These are phyloP conservation scores for Plasmodium ovale DNA, from an alignment of 169 alveolate species.

Conservation along the genomic window DNA sequence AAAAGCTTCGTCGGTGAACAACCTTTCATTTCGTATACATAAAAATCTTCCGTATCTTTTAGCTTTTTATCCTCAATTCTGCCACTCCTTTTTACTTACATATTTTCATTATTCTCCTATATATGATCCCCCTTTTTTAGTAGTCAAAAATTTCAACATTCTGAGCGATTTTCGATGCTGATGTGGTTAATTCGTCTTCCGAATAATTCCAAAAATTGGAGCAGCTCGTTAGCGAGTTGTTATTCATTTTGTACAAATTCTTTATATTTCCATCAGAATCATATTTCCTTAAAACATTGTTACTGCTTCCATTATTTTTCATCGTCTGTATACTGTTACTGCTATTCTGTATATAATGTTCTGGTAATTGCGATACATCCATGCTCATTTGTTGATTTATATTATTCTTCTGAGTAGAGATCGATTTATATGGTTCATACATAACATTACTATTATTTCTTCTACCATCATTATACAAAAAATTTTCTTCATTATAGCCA, in stretches of 20 bases:
- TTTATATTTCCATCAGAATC: slow-evolving; percentile 16
- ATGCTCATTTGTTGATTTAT: background rate
- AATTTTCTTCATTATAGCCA: slow-evolving; percentile 29
- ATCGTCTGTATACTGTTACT: background rate
- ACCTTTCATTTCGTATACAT: too few relatives aligned
- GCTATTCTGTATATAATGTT: background rate
- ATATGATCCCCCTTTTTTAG: too few relatives aligned
- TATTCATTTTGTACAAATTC: slow-evolving; percentile 40
- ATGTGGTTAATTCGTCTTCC: slow-evolving; percentile 47
- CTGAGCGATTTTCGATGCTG: slow-evolving; percentile 53
- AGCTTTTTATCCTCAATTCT: too few relatives aligned
- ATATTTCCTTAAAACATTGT: background rate
- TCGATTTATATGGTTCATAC: slow-evolving; percentile 8
- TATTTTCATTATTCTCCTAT: too few relatives aligned
- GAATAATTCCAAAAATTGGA: slow-evolving; percentile 69
- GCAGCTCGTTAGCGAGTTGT: slow-evolving; percentile 37
- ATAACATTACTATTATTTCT: background rate
- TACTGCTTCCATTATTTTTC: background rate
- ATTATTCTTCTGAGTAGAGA: background rate
- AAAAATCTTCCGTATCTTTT: too few relatives aligned
- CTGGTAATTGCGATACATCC: background rate
- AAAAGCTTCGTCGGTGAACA: too few relatives aligned
- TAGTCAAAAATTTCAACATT: slow-evolving; percentile 62
- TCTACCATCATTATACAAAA: slow-evolving; percentile 31
- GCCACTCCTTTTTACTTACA: too few relatives aligned